These are phyloP conservation scores for Paramecium sexaurelia DNA, from an alignment of 73 alveolate species.

Conservation along the genomic window DNA sequence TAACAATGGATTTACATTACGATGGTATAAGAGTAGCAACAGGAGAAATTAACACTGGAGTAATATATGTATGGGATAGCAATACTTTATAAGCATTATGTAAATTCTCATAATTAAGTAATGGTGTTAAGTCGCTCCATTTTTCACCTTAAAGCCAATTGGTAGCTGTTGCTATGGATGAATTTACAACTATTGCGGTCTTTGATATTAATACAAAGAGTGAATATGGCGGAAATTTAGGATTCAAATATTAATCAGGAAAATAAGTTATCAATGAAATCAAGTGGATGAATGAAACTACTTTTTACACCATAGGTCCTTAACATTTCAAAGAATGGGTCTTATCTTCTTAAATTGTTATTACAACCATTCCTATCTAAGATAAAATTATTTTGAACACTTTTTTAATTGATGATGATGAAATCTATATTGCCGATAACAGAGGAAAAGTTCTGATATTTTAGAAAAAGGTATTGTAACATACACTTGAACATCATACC, in stretches of 20 bases:
- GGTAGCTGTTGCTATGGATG: constrained; percentile 84
- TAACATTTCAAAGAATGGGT: too few species aligned
- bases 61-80: constrained; percentile 93
- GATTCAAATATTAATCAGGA: constrained; percentile 76
- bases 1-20: constrained; percentile 85
- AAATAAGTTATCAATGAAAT: constrained; percentile 76
- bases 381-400: constrained; percentile 65
- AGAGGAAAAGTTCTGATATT: constrained; percentile 35
- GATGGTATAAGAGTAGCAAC: constrained; percentile 89
- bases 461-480: background rate
- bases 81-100: constrained; percentile 75
- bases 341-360: too few species aligned
- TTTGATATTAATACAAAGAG: too few species aligned
- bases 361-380: constrained; percentile 64
- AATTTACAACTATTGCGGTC: too few species aligned
- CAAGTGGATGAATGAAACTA: constrained; percentile 78
- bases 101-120: constrained; percentile 69
- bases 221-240: too few species aligned
- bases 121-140: constrained; percentile 77
- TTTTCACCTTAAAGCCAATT: constrained; percentile 82
- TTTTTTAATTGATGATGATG: constrained; percentile 66
- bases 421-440: constrained; percentile 80
- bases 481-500: constrained; percentile 70
- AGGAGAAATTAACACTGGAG: constrained; percentile 84
- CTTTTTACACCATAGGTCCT: constrained; percentile 88